Conservation (phyloP, 805 yeast species). For the Suhomyces faveliae region DNA sequence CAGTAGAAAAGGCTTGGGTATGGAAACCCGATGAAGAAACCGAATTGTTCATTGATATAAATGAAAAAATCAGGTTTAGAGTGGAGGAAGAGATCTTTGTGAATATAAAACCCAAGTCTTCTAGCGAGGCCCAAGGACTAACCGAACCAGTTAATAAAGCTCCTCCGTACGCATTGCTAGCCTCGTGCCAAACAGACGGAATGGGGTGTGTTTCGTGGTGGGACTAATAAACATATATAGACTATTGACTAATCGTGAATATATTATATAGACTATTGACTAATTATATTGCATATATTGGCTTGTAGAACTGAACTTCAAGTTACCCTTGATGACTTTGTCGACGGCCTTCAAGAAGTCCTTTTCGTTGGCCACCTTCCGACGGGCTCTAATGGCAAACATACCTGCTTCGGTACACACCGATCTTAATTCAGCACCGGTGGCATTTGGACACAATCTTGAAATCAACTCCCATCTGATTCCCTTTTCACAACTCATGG, state of each 20-base stretch:
- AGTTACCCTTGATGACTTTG: slow-evolving; percentile 96
- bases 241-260: slow-evolving; percentile 13
- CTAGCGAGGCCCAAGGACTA: slow-evolving; percentile 46
- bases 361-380: slow-evolving; percentile 97
- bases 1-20: slow-evolving; percentile 91
- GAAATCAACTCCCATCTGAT: slow-evolving; percentile 98
- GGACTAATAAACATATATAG: slow-evolving; percentile 43
- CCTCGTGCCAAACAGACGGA: slow-evolving; percentile 93
- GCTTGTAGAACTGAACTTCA: slow-evolving; percentile 95
- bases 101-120: slow-evolving; percentile 77
- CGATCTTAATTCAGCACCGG: slow-evolving; percentile 98
- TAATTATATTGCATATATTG: slow-evolving; percentile 98
- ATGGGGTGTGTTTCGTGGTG: slow-evolving; percentile 98
- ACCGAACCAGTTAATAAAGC: slow-evolving; percentile 42
- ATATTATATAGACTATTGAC: slow-evolving; percentile 3
- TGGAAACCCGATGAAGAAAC: slow-evolving; percentile 82
- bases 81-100: slow-evolving; percentile 86
- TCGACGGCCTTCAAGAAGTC: slow-evolving; percentile 97
- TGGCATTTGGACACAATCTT: slow-evolving; percentile 94
- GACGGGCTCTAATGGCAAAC: slow-evolving; percentile 98
- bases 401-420: slow-evolving; percentile 99
- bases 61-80: slow-evolving; percentile 88
- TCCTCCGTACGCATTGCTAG: slow-evolving; percentile 83
- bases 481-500: slow-evolving; percentile 96
- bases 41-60: slow-evolving; percentile 78